Evolutionary conservation across 805 yeast genomes (phyloP).

Genomic region (Metschnikowia rubicola): DNA sequence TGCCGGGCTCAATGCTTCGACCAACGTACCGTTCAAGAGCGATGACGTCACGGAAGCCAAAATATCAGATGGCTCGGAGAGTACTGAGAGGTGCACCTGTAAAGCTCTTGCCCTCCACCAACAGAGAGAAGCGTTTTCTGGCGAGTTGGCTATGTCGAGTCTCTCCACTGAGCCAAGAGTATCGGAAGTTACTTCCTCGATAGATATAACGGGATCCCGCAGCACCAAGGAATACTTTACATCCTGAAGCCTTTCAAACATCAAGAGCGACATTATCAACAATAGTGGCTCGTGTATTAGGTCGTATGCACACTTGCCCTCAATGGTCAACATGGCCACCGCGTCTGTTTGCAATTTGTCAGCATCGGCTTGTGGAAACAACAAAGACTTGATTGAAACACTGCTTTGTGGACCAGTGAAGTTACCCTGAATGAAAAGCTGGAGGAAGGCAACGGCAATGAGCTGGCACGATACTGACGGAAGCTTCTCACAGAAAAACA

Average conservation of each 20-base stretch:
- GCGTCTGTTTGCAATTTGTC: constrained; percentile 26
- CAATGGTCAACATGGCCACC: constrained; percentile 43
- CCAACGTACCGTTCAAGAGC: constrained; percentile 34
- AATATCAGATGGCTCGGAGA: constrained; percentile 58
- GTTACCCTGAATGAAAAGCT: constrained; percentile 69
- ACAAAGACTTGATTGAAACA: constrained; percentile 28
- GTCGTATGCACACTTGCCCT: constrained; percentile 72
- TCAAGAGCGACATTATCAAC: constrained; percentile 26
- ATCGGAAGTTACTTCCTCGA: constrained; percentile 25
- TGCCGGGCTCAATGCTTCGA: constrained; percentile 26
- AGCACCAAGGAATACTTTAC: constrained; percentile 42
- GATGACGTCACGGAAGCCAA: constrained; percentile 41
- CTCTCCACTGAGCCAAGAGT: constrained; percentile 8
- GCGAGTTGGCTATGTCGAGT: constrained; percentile 18
- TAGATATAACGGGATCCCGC: constrained; percentile 20
- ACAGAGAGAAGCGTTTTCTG: constrained; percentile 45
- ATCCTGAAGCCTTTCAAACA: constrained; percentile 43
- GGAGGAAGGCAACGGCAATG: constrained; percentile 60
- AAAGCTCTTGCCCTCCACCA: constrained; percentile 81
- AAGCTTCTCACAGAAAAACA: constrained; percentile 2
- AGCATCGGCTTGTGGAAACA: constrained; percentile 25
- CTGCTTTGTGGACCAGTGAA: constrained; percentile 77
- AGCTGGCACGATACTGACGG: constrained; percentile 22
- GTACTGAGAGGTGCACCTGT: constrained; percentile 60
- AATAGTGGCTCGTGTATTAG: constrained; percentile 37